phyloP scores from a whole-genome alignment of 257 asterid species.

The Haberlea rhodopensis region DNA sequence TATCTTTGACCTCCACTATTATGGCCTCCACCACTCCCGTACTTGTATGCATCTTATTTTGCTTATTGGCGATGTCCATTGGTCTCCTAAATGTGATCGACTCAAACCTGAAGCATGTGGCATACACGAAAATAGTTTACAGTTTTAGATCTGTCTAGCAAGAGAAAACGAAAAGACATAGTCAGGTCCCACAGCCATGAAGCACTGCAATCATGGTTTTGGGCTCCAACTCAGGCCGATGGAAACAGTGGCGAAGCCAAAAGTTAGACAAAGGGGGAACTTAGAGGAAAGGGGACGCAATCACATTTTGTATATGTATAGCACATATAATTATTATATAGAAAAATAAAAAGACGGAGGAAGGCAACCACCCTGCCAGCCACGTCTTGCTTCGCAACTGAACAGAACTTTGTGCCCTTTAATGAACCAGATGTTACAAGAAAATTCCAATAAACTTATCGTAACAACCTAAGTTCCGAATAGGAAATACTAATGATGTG shows the following conservation, averaged over 20 bases:
- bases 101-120: conserved; percentile 65
- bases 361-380: too few species aligned
- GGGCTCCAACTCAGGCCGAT: background rate
- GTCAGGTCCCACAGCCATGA: conserved; percentile 4
- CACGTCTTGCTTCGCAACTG: too few species aligned
- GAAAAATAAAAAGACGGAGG: too few species aligned
- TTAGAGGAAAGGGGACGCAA: too few species aligned
- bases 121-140: conserved; percentile 1
- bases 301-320: too few species aligned
- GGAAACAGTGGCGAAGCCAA: background rate
- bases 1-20: conserved; percentile 86
- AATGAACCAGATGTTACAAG: too few species aligned
- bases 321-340: too few species aligned
- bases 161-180: background rate
- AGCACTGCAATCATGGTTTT: too few species aligned
- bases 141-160: conserved; percentile 2
- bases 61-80: conserved; percentile 66
- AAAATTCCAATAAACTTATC: too few species aligned
- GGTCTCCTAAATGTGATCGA: conserved; percentile 75
- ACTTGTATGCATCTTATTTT: conserved; percentile 82
- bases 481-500: background rate
- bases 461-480: too few species aligned
- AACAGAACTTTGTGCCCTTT: too few species aligned
- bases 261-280: background rate
- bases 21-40: conserved; percentile 91